A percentile compares a stretch with the other conserved stretches of the same genome.
phyloP scores from a whole-genome alignment of 306 rosid genomes.

The Quercus suber region DNA sequence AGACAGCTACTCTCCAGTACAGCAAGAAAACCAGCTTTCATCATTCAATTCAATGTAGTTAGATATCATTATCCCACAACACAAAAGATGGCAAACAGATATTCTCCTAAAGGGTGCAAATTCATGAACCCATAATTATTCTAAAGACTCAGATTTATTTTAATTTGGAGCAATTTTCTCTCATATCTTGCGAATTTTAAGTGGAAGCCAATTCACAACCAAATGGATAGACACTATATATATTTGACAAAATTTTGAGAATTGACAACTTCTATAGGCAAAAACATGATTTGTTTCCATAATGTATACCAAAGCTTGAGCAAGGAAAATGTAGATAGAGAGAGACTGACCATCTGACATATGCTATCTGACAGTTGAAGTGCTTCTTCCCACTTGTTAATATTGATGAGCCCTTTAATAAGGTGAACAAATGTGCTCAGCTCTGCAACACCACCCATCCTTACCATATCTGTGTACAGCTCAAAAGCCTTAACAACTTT shows the following conservation, averaged over 20 bases:
- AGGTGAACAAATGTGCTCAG: too few relatives aligned
- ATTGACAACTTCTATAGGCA: too few relatives aligned
- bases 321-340: too few relatives aligned
- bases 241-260: not conserved
- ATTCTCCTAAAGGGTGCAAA: not conserved
- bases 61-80: not conserved
- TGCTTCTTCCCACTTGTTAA: too few relatives aligned
- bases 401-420: too few relatives aligned
- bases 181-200: not conserved
- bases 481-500: too few relatives aligned
- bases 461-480: too few relatives aligned
- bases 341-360: too few relatives aligned
- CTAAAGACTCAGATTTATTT: not conserved
- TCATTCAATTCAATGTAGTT: not conserved
- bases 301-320: too few relatives aligned
- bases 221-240: not conserved
- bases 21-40: not conserved
- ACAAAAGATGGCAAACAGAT: not conserved
- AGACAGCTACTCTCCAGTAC: not conserved
- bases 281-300: too few relatives aligned
- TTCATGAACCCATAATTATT: not conserved
- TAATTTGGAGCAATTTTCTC: not conserved
- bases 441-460: too few relatives aligned
- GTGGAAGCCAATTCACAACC: not conserved
- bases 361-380: too few relatives aligned